Conservation (phyloP, 2,329 filamentous ascomycete species). For the Hypoxylon sp. region DNA sequence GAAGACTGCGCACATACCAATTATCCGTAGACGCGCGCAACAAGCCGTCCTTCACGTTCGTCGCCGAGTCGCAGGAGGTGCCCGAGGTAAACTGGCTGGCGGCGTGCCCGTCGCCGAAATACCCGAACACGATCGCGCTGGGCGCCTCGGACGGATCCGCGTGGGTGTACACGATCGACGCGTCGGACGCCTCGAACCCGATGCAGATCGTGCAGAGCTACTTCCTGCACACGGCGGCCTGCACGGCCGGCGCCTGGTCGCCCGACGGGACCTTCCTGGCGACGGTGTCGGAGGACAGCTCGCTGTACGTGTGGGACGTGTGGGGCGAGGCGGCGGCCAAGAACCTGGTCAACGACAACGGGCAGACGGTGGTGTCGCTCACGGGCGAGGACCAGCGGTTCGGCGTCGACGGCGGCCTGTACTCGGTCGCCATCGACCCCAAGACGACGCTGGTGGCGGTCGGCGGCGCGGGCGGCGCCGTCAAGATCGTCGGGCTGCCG, state of each 20-base stretch:
- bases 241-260: slow-evolving; percentile 91
- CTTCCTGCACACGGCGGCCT: slow-evolving; percentile 86
- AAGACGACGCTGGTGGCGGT: slow-evolving; percentile 81
- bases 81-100: slow-evolving; percentile 93
- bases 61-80: slow-evolving; percentile 85
- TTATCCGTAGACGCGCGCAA: slow-evolving; percentile 55
- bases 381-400: slow-evolving; percentile 89
- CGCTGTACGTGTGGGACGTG: slow-evolving; percentile 91
- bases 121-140: slow-evolving; percentile 84
- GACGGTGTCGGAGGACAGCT: slow-evolving; percentile 88
- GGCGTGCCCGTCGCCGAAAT: slow-evolving; percentile 73
- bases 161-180: slow-evolving; percentile 92
- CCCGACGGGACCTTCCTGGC: slow-evolving; percentile 85
- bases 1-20: slow-evolving; percentile 76
- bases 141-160: slow-evolving; percentile 91
- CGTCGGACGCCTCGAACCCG: slow-evolving; percentile 63
- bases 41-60: slow-evolving; percentile 63
- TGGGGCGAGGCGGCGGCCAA: slow-evolving; percentile 77
- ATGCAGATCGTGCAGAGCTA: slow-evolving; percentile 89
- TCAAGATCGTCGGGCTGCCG: slow-evolving; percentile 86
- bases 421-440: slow-evolving; percentile 84
- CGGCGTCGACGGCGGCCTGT: slow-evolving; percentile 88
- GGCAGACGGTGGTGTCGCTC: slow-evolving; percentile 75
- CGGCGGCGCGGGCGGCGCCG: slow-evolving; percentile 85
- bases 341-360: slow-evolving; percentile 59